phyloP scores from a whole-genome alignment of 352 stramenopile genomes.

The Phytophthora cajani region DNA sequence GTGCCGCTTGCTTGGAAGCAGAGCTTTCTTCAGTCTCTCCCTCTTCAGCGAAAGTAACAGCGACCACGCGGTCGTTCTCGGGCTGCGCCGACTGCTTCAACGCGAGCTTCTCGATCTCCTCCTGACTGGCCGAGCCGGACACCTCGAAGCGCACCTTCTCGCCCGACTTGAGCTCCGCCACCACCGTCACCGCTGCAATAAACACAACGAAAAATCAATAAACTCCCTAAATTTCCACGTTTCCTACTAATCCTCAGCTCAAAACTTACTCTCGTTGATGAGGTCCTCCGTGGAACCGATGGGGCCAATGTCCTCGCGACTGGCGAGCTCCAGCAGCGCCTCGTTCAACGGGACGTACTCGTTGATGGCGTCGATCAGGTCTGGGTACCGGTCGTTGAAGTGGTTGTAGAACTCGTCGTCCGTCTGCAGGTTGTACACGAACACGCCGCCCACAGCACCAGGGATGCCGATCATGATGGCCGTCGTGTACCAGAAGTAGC shows the following conservation, averaged over 20 bases:
- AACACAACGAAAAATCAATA: background rate
- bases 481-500: constrained; percentile 80
- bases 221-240: background rate
- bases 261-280: constrained; percentile 64
- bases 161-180: constrained; percentile 62
- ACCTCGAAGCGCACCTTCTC: constrained; percentile 66
- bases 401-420: constrained; percentile 88
- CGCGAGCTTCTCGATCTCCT: constrained; percentile 71
- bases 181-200: constrained; percentile 59
- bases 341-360: constrained; percentile 71
- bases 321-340: constrained; percentile 43
- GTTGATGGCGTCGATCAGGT: constrained; percentile 74
- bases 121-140: constrained; percentile 57
- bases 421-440: constrained; percentile 85
- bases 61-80: constrained; percentile 56
- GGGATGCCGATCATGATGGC: constrained; percentile 85
- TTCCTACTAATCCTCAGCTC: background rate
- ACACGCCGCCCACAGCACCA: constrained; percentile 58
- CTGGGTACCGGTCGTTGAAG: constrained; percentile 84
- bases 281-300: constrained; percentile 61
- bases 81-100: constrained; percentile 46
- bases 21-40: constrained; percentile 34
- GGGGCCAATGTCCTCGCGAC: constrained; percentile 74
- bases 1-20: constrained; percentile 4
- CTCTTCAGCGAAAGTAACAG: constrained; percentile 74